Percentiles rank a stretch among this genome's conserved stretches.
phyloP scores from a whole-genome alignment of 441 rosid genomes.

The Euphorbia neoarborescens region DNA sequence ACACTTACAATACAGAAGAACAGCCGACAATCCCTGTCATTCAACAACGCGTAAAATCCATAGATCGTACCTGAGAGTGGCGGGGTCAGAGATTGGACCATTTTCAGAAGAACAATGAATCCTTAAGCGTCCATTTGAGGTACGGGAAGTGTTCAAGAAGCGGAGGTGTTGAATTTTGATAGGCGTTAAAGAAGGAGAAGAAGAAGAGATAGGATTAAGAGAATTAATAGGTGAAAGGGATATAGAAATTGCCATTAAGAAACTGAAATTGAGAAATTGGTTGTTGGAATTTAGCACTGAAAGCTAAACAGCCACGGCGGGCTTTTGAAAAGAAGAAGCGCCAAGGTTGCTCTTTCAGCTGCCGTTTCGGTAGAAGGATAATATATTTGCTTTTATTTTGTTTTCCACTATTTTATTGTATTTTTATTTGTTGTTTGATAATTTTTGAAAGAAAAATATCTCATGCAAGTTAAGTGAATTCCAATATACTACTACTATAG shows the following conservation, averaged over 20 bases:
- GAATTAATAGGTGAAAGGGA: conserved; percentile 31
- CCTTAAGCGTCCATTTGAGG: conserved; percentile 27
- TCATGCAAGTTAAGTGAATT: too few species aligned
- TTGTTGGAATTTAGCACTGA: background rate
- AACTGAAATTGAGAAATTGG: background rate
- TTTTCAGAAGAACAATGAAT: conserved; percentile 38
- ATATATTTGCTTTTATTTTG: background rate
- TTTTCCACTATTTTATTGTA: too few species aligned
- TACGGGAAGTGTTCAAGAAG: conserved; percentile 20
- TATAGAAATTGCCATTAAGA: conserved; percentile 40
- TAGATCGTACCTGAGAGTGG: conserved; percentile 31
- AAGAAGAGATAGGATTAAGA: conserved; percentile 18
- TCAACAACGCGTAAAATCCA: background rate
- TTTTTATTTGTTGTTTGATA: too few species aligned
- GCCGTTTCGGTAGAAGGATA: background rate
- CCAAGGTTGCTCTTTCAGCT: conserved; percentile 2
- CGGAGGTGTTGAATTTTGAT: conserved; percentile 19
- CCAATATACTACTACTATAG: too few species aligned
- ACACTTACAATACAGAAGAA: conserved; percentile 24
- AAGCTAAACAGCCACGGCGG: background rate
- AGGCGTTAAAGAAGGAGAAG: conserved; percentile 24
- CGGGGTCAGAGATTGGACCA: conserved; percentile 39
- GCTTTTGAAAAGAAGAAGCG: conserved; percentile 1
- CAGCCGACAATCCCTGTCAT: background rate
- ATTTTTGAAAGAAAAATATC: too few species aligned